Evolutionary conservation across 1,284 basidiomycete genomes (phyloP), one percentile per base, ranked within the genome.

Genomic region (Ustanciosporium gigantosporum): DNA sequence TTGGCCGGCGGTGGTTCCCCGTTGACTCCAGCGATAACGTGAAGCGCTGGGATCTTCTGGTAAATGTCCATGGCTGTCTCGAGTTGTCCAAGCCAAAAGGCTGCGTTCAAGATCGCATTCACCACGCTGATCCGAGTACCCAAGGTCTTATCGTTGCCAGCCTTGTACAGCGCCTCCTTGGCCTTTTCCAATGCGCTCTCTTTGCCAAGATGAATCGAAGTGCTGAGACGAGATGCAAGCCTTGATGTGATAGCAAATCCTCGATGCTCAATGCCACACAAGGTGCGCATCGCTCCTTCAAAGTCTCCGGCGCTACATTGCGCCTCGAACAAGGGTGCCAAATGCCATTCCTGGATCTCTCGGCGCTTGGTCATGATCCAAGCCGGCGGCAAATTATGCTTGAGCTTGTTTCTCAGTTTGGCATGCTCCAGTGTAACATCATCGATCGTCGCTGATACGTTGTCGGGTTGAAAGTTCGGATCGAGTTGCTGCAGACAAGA

Each of bases 271-370:
- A 56, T 45, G 5, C 22, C 44, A 7, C 27, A 23, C 15, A 68
- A 29, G 7, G 55, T 45, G 17, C 36, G 38, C 22, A 74, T 35
- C 1, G 67, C 71, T 1, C 42, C 69, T 2, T 29, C 39, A 21
- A 67, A 66, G 29, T 64, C 45, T 0, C 19, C 27, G 1, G 53
- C 36, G 17, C 29, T 49, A 36, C 68, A 71, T 14, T 66, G 56
- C 0, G 68, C 64, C 36, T 73, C 68, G 9, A 71, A 61, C 2
- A 69, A 55, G 6, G 71, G 65, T 13, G 58, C 41, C 22, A 75
- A 25, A 20, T 71, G 68, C 59, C 66, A 67, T 36, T 68, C 61
- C 25, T 69, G 62, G 14, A 71, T 16, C 13, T 44, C 44, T n/a
- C 21, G 27, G 17, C 44, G 36, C 23, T 36, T 50, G 11, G 9